A percentile compares a stretch with the other conserved stretches of the same genome.
phyloP scores from a whole-genome alignment of 2,329 filamentous ascomycete genomes.

The Verticillium albo-atrum region DNA sequence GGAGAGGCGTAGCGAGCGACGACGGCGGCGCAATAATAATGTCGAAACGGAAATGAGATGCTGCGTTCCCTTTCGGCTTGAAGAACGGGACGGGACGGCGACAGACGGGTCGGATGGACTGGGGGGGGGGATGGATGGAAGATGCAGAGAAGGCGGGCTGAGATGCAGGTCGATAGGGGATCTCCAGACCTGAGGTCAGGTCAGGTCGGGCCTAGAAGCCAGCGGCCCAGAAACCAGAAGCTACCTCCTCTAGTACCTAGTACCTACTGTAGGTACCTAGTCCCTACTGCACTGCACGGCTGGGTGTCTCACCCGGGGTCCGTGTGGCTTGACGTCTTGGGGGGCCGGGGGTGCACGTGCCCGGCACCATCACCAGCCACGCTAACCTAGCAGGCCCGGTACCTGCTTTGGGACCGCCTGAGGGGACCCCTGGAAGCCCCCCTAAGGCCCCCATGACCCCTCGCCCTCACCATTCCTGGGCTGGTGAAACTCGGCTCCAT shows the following conservation, averaged over 20 bases:
- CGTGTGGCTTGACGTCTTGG: not conserved
- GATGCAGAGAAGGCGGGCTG: not conserved
- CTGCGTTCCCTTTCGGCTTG: not conserved
- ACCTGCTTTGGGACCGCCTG: not conserved
- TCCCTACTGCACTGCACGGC: not conserved
- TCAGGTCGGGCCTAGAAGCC: not conserved
- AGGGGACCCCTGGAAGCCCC: not conserved
- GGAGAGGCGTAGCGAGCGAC: not conserved
- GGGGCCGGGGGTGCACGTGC: not conserved
- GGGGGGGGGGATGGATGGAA: not conserved
- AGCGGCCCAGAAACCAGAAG: not conserved
- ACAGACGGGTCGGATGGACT: not conserved
- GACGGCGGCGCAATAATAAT: not conserved
- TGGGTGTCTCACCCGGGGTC: not conserved
- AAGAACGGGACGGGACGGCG: not conserved
- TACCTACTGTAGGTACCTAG: no score
- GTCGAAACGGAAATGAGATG: not conserved
- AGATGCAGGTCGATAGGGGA: not conserved
- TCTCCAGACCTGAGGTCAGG: not conserved
- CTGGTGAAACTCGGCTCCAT: not conserved
- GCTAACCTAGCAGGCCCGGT: not conserved
- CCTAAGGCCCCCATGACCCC: not conserved
- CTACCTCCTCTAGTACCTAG: not conserved
- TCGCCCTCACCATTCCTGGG: not conserved
- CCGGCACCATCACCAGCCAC: not conserved